Evolutionary conservation across 306 rosid genomes (phyloP), one percentile per base, ranked within the genome.

Genomic region (Vigna unguiculata): DNA sequence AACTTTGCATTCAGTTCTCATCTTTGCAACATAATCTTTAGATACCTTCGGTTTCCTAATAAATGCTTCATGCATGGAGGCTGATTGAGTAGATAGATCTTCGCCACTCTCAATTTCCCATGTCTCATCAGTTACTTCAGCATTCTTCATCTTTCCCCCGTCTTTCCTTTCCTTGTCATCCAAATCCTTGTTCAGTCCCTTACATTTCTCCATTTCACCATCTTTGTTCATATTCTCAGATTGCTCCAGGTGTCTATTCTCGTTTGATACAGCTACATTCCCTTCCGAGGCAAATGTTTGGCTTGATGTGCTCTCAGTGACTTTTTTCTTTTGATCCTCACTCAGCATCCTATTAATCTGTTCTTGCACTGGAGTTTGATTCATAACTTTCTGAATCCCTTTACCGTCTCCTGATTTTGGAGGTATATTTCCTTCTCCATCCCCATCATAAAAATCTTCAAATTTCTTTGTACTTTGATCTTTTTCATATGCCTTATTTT

Each of bases 281-380:
- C 43, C 67, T 60, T 30, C 67, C 67, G 16, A 16, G 20, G 22
- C 13, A 32, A 32, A 32, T 60, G 67, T 60, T 60, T 30, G 43
- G 21, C 21, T 60, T 16, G 67, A 30, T 7, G 67, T 30, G 67
- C 45, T 16, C 45, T 32, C 45, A 8, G 40, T 32, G 66, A 68
- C 87, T 74, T 70, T 79, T 81, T 53, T 48, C 49, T 73, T 53
- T 52, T 47, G 83, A 49, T 58, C 72, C 55, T 69, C 81, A 74
- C 71, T 78, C 62, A 58, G 38, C 49, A 55, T 69, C 19, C 61
- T 52, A 24, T 10, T 22, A 30, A 49, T 41, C 66, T 19, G 74
- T 72, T 78, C 83, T 83, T 71, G 65, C 65, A 6, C 20, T 59
- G 41, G 65, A 59, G 41, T 59, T 59, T 59, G 40, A 59, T 59